Evolutionary conservation across 163 green algal species (phyloP).

Genomic region (Prototheca stagnorum): DNA sequence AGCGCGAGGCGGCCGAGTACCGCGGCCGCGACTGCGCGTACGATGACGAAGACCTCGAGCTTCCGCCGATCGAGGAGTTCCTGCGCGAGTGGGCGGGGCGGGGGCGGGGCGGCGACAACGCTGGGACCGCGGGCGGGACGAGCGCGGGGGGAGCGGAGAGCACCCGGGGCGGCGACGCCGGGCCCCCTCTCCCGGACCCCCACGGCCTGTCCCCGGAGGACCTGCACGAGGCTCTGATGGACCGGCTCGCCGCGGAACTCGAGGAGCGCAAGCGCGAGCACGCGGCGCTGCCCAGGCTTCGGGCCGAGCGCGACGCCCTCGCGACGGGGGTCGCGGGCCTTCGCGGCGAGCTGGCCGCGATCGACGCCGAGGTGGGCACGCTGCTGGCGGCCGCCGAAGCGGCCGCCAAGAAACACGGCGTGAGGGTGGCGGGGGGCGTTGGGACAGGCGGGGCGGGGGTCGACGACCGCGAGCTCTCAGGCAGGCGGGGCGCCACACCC

Average conservation of each 20-base stretch:
- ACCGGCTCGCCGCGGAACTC: too few species aligned
- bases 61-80: constrained; percentile 40
- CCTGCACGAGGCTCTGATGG: too few species aligned
- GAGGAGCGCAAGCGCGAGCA: too few species aligned
- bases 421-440: background rate
- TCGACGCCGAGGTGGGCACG: background rate
- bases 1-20: constrained; percentile 56
- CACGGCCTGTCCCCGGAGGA: too few species aligned
- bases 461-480: too few species aligned
- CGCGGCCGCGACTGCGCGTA: constrained; percentile 33
- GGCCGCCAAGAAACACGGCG: background rate
- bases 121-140: too few species aligned
- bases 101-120: too few species aligned
- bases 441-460: background rate
- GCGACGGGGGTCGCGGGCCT: constrained; percentile 13
- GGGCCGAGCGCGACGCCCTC: constrained; percentile 16
- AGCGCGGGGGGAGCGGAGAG: too few species aligned
- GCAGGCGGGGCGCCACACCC: too few species aligned
- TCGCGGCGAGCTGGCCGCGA: background rate
- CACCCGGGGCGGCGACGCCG: too few species aligned
- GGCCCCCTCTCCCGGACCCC: too few species aligned
- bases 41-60: constrained; percentile 33
- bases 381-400: background rate
- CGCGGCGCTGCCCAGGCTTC: constrained; percentile 35
- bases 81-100: constrained; percentile 1